A percentile compares a stretch with the other conserved stretches of the same genome.
Evolutionary conservation across 768 basidiomycete genomes (phyloP).

Genomic region (Gelatoporia subvermispora): DNA sequence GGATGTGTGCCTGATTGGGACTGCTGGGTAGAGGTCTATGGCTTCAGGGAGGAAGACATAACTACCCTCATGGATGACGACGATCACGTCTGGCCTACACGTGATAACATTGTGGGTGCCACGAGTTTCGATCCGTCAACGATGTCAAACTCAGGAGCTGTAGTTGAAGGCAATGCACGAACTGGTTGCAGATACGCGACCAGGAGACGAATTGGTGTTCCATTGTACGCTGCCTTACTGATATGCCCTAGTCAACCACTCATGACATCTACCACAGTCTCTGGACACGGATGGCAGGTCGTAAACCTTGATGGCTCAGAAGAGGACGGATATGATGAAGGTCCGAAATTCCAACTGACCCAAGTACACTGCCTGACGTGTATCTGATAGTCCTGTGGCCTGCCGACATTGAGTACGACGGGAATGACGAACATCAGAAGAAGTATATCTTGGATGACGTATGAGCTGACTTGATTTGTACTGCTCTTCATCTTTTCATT

Average conservation of each 20-base stretch:
- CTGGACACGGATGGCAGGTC: slow-evolving; percentile 47
- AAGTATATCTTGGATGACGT: slow-evolving; percentile 26
- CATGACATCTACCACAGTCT: slow-evolving; percentile 27
- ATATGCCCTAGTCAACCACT: background rate
- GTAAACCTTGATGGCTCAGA: slow-evolving; percentile 39
- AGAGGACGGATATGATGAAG: slow-evolving; percentile 50
- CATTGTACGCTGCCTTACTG: slow-evolving; percentile 37
- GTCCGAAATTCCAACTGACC: slow-evolving; percentile 23
- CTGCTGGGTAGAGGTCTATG: slow-evolving; percentile 28
- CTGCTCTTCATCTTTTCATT: background rate
- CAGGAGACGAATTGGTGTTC: slow-evolving; percentile 52
- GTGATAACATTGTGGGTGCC: slow-evolving; percentile 39
- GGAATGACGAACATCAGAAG: slow-evolving; percentile 1
- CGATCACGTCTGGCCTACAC: slow-evolving; percentile 34
- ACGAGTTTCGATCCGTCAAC: background rate
- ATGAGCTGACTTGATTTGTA: slow-evolving; percentile 3
- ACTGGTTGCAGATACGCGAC: slow-evolving; percentile 37
- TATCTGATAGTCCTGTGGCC: slow-evolving; percentile 18
- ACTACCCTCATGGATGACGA: slow-evolving; percentile 38
- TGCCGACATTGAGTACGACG: slow-evolving; percentile 8
- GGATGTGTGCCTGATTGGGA: background rate
- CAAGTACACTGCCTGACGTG: background rate
- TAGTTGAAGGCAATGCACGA: slow-evolving; percentile 39
- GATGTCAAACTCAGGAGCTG: too few species aligned
- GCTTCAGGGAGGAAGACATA: slow-evolving; percentile 35